Base-by-base conservation (phyloP, 768 basidiomycete species). In the Mycena chlorophos region DNA sequence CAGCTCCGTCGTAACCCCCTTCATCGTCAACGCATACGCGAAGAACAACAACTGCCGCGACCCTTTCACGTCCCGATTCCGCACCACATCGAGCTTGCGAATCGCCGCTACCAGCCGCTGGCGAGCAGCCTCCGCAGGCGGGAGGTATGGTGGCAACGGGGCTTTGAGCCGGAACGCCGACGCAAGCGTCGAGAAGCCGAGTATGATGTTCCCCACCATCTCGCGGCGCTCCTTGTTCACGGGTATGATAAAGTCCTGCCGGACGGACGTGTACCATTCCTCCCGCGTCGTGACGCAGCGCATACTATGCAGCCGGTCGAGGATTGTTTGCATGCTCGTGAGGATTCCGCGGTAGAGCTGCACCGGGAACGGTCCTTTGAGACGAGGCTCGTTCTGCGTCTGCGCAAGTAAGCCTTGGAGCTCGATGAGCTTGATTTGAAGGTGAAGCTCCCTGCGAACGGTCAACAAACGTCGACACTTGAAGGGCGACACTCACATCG, bases 361-460 rank as follows among this genome's bases (percentile, higher is more conserved):
- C 16, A 91, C 83, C 2, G 96, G 96, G 73, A 98, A 98, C 0
- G 95, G 94, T 0, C 97, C 97, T 68, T 98, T 99, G 54, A 98
- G 70, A 27, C 97, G 87, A 5, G 95, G 95, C 65, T 99, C 97
- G 65, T 95, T 88, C 58, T 88, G 87, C 0, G 97, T 89, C 64
- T 98, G 91, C 10, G 85, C 83, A 39, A 99, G 77, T n/a, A 98
- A 73, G 1, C 81, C 85, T 63, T 94, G 88, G 8, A 98, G 75
- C 66, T 91, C 85, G 37, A 95, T 90, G 40, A 99, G 73, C 66
- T 93, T 89, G 65, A 91, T 87, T 65, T 98, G 97, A 12, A 98
- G 77, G 67, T 97, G 94, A 10, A 98, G 76, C 68, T 98, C 97
- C 96, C 94, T 97, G 61, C 17, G 51, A 28, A 6, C 40, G 12